A percentile compares a stretch with the other conserved stretches of the same genome.
Evolutionary conservation across 176 grass and related monocot genomes (phyloP).

Genomic region (Oryza australiensis): DNA sequence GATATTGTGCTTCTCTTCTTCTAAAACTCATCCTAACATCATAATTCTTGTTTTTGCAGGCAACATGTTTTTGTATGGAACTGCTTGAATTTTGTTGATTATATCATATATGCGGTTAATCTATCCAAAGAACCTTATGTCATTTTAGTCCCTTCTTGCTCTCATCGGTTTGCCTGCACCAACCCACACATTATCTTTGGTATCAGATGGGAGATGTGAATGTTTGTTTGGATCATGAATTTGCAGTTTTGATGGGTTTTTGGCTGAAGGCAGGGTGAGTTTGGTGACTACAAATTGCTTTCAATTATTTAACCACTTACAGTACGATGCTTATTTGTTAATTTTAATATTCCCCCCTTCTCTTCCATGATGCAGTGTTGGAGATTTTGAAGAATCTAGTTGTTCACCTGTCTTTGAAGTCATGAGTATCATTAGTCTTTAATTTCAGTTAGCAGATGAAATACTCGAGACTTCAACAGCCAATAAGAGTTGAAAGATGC

Average conservation of each 20-base stretch:
- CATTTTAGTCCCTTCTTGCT: constrained; percentile 13
- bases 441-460: constrained; percentile 39
- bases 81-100: constrained; percentile 47
- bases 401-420: constrained; percentile 51
- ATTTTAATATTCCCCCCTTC: constrained; percentile 20
- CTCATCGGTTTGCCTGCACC: neutral
- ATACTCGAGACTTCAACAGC: constrained; percentile 38
- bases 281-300: neutral
- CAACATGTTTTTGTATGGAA: constrained; percentile 61
- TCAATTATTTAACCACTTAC: neutral
- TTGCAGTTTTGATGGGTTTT: constrained; percentile 48
- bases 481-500: constrained; percentile 36
- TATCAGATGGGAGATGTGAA: constrained; percentile 34
- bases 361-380: constrained; percentile 34
- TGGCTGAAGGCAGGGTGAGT: constrained; percentile 49
- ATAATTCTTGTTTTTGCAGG: constrained; percentile 37
- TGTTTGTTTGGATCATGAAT: constrained; percentile 46
- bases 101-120: constrained; percentile 36
- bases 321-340: neutral
- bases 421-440: constrained; percentile 38
- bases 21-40: neutral
- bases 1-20: constrained; percentile 18
- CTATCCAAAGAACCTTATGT: neutral
- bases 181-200: neutral
- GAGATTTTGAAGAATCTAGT: constrained; percentile 36